Conservation (phyloP, 2,329 filamentous ascomycete genomes). For the Aspergillus candidus region DNA sequence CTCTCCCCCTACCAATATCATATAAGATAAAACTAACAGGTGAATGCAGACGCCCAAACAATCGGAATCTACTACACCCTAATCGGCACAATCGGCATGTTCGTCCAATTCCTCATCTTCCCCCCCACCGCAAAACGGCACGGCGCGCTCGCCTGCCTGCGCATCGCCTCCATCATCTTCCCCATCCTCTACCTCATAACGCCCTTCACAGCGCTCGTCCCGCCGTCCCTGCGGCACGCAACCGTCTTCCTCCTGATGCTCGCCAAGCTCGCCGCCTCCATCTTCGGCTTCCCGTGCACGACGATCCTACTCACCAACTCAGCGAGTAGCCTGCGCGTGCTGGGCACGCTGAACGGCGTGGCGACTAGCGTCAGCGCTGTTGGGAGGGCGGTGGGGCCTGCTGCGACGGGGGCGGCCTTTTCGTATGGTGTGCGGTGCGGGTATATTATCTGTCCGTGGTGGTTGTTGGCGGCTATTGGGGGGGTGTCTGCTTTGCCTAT, state of each 20-base stretch:
- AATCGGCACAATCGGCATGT: slow-evolving; percentile 71
- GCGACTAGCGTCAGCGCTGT: slow-evolving; percentile 77
- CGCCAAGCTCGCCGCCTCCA: slow-evolving; percentile 66
- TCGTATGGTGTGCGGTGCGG: slow-evolving; percentile 68
- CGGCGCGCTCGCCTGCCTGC: slow-evolving; percentile 69
- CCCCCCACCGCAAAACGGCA: slow-evolving; percentile 65
- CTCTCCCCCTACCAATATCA: background rate
- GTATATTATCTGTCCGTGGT: slow-evolving; percentile 76
- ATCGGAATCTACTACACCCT: slow-evolving; percentile 83
- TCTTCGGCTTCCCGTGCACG: slow-evolving; percentile 81
- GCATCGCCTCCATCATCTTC: slow-evolving; percentile 59
- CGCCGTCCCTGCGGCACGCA: slow-evolving; percentile 48
- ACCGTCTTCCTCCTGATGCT: slow-evolving; percentile 63
- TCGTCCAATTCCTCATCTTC: slow-evolving; percentile 82
- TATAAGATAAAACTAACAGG: background rate
- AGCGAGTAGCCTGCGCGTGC: slow-evolving; percentile 64
- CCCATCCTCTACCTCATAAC: slow-evolving; percentile 74
- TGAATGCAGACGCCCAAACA: slow-evolving; percentile 53
- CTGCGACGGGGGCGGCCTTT: slow-evolving; percentile 65
- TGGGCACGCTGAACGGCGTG: slow-evolving; percentile 87
- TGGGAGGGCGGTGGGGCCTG: slow-evolving; percentile 73
- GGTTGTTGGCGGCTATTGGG: slow-evolving; percentile 62
- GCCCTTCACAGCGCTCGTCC: slow-evolving; percentile 68
- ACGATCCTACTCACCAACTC: slow-evolving; percentile 90
- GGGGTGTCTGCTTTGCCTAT: slow-evolving; percentile 63